Conservation (phyloP, 805 yeast genomes). For the Priceomyces medius region DNA sequence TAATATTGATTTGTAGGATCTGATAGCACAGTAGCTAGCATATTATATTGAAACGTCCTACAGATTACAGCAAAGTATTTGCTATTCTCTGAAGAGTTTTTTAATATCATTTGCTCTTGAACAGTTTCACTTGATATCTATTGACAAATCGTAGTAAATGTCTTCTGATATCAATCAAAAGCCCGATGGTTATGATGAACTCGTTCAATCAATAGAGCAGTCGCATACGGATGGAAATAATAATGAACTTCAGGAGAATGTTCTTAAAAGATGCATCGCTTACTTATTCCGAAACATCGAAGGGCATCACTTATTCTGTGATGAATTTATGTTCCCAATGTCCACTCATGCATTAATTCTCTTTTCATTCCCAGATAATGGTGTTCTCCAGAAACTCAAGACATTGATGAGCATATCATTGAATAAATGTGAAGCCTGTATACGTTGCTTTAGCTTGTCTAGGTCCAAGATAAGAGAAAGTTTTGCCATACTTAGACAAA, state of each 20-base stretch:
- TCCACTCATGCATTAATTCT: slow-evolving; percentile 56
- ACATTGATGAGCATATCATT: slow-evolving; percentile 40
- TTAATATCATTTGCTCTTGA: neutral
- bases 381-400: slow-evolving; percentile 45
- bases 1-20: no score
- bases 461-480: slow-evolving; percentile 51
- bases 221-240: slow-evolving; percentile 28
- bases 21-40: neutral
- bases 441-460: slow-evolving; percentile 51
- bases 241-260: slow-evolving; percentile 25
- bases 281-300: slow-evolving; percentile 18
- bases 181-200: slow-evolving; percentile 22
- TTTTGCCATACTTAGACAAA: slow-evolving; percentile 50
- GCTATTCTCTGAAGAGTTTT: neutral
- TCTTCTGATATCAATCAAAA: slow-evolving; percentile 3
- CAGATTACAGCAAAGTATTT: neutral
- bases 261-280: slow-evolving; percentile 22
- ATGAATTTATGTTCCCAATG: slow-evolving; percentile 45
- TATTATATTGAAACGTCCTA: neutral
- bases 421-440: slow-evolving; percentile 53
- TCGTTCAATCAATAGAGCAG: slow-evolving; percentile 22
- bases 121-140: neutral
- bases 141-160: slow-evolving; percentile 4
- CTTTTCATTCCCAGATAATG: slow-evolving; percentile 56
- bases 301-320: slow-evolving; percentile 57